Evolutionary conservation across 441 rosid species (phyloP).

Genomic region (Adansonia gregorii): DNA sequence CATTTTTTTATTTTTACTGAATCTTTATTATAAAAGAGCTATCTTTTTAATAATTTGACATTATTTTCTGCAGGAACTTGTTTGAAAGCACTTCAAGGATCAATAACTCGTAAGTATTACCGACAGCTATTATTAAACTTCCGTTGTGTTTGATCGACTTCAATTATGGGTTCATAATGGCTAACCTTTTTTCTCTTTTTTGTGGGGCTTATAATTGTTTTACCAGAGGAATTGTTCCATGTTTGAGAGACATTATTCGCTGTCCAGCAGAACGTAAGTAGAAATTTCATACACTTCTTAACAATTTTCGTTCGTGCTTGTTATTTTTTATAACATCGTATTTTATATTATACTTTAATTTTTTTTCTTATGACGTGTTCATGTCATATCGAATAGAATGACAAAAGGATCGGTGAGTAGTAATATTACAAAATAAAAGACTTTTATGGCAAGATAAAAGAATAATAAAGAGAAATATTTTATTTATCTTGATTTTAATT

Average conservation of each 20-base stretch:
- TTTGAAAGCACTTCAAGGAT: conserved; percentile 34
- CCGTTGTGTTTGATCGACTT: neutral
- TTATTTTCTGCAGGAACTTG: conserved; percentile 33
- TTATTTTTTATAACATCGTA: neutral
- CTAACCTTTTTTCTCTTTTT: neutral
- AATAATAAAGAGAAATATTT: no score
- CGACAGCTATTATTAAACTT: neutral
- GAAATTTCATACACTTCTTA: neutral
- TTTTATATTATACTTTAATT: no score
- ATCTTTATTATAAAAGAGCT: conserved; percentile 13
- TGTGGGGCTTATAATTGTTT: conserved; percentile 7
- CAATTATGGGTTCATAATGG: neutral
- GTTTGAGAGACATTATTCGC: conserved; percentile 9
- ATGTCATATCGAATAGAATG: no score
- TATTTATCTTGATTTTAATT: no score
- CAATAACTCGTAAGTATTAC: conserved; percentile 39
- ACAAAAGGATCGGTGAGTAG: no score
- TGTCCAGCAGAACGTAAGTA: conserved; percentile 48
- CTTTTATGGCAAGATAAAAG: no score
- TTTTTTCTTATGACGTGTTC: no score
- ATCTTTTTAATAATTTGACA: neutral
- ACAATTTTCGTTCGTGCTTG: neutral
- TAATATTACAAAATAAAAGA: no score
- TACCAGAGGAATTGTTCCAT: conserved; percentile 42
- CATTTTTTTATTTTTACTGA: neutral